Evolutionary conservation across 257 asterid species (phyloP), one percentile per base, ranked within the genome.

Genomic region (Petunia axillaris): DNA sequence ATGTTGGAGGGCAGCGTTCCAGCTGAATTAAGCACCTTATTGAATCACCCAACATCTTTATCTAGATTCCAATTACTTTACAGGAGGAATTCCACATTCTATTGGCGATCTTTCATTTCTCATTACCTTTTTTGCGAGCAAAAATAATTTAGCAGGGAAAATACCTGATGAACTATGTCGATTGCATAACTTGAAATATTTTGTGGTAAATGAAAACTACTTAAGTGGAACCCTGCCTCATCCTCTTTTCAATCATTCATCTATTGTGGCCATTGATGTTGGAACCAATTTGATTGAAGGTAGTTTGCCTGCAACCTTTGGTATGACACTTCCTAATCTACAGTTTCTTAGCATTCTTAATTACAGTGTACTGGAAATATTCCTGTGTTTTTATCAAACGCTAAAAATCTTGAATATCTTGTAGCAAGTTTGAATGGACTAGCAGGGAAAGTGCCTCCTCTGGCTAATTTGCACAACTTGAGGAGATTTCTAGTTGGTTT

Each of bases 21-120:
- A 53, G 4, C 44, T 36, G 25, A 37, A 13, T 66, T 65, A 0
- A 55, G 65, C 35, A 16, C 74, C 37, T 44, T 64, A 36, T 15
- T 52, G 1, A 36, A 41, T 14, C 54, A n/a, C 53, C 15, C 75
- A n/a, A 11, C n/a, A 1, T 10, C 9, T 66, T 3, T 6, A 14
- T 40, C 52, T 79, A 1, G 25, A 6, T n/a, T n/a, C 4, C 6
- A 65, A 79, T 66, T 64, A 79, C 10, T 54, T 52, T 36, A 3
- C 11, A 1, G 82, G 77, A 1, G 13, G 6, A 13, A 65, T 79
- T 13, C 89, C 89, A n/a, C 77, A 68, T 5, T 86, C 76, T 8
- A 6, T 88, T 5, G 91, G 91, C 36, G 86, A 86, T 38, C 70
- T 86, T 2, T 79, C 89, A 0, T 43, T 60, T 1, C 78, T 88